A percentile compares a stretch with the other conserved stretches of the same genome.
Conservation (phyloP, 2,329 filamentous ascomycete species). For the Colletotrichum shisoi region DNA sequence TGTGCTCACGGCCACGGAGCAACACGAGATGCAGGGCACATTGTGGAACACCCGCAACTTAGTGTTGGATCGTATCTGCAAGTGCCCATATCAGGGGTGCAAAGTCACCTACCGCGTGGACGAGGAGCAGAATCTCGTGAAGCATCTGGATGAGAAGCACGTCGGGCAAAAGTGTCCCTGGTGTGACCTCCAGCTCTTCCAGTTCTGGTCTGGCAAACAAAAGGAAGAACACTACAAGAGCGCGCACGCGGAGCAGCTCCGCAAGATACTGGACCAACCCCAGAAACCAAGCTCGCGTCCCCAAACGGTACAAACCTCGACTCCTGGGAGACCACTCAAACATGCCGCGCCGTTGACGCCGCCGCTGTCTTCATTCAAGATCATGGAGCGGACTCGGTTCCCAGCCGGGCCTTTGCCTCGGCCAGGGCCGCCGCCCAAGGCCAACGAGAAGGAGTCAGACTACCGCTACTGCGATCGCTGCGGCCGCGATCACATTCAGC, state of each 20-base stretch:
- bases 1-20: slow-evolving; percentile 54
- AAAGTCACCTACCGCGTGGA: slow-evolving; percentile 46
- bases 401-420: slow-evolving; percentile 24
- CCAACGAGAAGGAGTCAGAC: slow-evolving; percentile 33
- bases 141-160: slow-evolving; percentile 51
- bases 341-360: background rate
- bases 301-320: too few species aligned
- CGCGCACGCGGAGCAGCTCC: slow-evolving; percentile 44
- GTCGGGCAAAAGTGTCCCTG: slow-evolving; percentile 48
- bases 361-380: slow-evolving; percentile 4
- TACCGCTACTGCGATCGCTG: slow-evolving; percentile 43
- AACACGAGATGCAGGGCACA: slow-evolving; percentile 49
- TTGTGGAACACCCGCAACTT: slow-evolving; percentile 48
- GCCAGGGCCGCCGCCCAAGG: slow-evolving; percentile 30
- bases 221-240: slow-evolving; percentile 44
- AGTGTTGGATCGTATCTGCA: slow-evolving; percentile 47
- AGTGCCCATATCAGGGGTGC: slow-evolving; percentile 54
- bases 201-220: slow-evolving; percentile 45
- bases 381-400: slow-evolving; percentile 20
- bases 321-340: background rate
- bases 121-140: slow-evolving; percentile 46
- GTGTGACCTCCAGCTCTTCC: slow-evolving; percentile 47
- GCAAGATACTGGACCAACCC: slow-evolving; percentile 5
- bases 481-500: slow-evolving; percentile 40
- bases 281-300: background rate